Percentiles rank a stretch among this genome's conserved stretches.
Conservation (phyloP, 805 yeast genomes). For the Candida jianshihensis region DNA sequence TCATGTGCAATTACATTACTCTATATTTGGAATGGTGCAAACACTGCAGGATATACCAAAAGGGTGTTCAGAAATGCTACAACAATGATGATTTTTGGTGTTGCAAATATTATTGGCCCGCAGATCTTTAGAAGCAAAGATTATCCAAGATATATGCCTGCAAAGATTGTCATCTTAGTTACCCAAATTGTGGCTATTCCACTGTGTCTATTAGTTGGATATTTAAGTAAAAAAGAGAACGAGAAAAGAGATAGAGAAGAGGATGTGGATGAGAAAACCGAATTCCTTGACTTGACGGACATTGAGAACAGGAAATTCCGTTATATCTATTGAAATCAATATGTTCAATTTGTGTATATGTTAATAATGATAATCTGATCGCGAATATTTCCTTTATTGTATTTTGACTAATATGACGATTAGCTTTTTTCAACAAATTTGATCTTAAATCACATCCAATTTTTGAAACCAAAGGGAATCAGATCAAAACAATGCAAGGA, state of each 20-base stretch:
- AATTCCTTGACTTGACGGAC: conserved; percentile 1
- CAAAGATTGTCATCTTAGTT: conserved; percentile 47
- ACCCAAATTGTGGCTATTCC: conserved; percentile 41
- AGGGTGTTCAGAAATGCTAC: conserved; percentile 42
- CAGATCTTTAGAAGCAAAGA: conserved; percentile 45
- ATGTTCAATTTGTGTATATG: not conserved
- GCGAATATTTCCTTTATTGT: not conserved
- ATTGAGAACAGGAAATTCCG: not conserved
- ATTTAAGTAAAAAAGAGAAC: conserved; percentile 40
- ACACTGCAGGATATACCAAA: conserved; percentile 55
- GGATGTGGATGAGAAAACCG: not conserved
- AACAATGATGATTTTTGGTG: conserved; percentile 46
- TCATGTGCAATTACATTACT: conserved; percentile 48
- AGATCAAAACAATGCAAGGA: not conserved
- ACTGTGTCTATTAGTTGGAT: conserved; percentile 33
- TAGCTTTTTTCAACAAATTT: too few species aligned
- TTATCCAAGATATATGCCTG: conserved; percentile 48
- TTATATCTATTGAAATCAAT: not conserved
- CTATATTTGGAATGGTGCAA: conserved; percentile 51
- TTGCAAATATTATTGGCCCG: conserved; percentile 55
- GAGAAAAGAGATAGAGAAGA: conserved; percentile 31
- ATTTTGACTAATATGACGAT: too few species aligned
- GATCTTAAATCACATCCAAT: too few species aligned
- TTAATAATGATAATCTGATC: not conserved
- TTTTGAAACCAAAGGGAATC: not conserved